phyloP scores from a whole-genome alignment of 139 green algal genomes.

The Klebsormidium nitens region DNA sequence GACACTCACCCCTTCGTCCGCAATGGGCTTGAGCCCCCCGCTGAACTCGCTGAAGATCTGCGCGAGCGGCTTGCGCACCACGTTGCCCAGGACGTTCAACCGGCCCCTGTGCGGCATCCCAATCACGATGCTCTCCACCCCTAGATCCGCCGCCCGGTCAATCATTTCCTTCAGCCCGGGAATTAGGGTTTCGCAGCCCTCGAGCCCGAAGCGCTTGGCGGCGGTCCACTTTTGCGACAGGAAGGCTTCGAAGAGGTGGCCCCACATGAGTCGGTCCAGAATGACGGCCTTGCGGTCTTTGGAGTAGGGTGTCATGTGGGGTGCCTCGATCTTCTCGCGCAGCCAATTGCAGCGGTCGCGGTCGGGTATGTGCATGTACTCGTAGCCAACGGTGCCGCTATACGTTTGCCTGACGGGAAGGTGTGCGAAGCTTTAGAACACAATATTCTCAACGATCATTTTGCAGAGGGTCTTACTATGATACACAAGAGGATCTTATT shows the following conservation, averaged over 20 bases:
- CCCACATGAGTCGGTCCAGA: constrained; percentile 90
- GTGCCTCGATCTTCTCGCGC: constrained; percentile 50
- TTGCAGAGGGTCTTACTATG: too few relatives aligned
- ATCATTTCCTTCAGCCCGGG: constrained; percentile 93
- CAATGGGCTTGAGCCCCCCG: constrained; percentile 58
- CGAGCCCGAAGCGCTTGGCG: constrained; percentile 53
- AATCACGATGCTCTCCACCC: constrained; percentile 78
- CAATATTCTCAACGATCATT: too few relatives aligned
- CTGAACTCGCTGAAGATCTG: constrained; percentile 96
- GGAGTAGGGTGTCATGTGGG: background rate
- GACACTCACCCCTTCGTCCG: too few relatives aligned
- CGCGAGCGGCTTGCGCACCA: constrained; percentile 94
- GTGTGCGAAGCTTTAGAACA: too few relatives aligned
- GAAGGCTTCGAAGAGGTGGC: constrained; percentile 94
- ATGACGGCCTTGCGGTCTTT: constrained; percentile 72
- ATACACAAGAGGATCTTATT: too few relatives aligned
- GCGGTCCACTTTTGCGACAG: constrained; percentile 82
- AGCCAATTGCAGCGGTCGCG: constrained; percentile 94
- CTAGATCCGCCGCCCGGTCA: constrained; percentile 79
- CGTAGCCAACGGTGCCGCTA: constrained; percentile 83
- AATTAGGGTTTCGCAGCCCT: constrained; percentile 87
- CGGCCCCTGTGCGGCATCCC: constrained; percentile 74
- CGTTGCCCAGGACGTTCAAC: constrained; percentile 96
- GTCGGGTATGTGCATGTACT: constrained; percentile 99
- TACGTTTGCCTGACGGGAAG: too few relatives aligned